phyloP scores from a whole-genome alignment of 257 asterid genomes.

The Misopates orontium region DNA sequence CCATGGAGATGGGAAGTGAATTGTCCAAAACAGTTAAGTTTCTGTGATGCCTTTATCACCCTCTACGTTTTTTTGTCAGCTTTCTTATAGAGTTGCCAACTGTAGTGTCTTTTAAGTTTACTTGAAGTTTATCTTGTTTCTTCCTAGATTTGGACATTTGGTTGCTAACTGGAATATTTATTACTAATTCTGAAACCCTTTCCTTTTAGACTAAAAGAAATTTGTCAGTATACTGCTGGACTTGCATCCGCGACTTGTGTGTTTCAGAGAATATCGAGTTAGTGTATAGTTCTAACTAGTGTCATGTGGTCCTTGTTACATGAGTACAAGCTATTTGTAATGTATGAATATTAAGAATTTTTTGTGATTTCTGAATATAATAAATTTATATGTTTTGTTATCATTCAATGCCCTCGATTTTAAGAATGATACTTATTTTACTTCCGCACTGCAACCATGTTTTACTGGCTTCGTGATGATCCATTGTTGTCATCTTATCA shows the following conservation, averaged over 20 bases:
- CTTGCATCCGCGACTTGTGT: background rate
- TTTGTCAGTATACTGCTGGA: background rate
- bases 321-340: background rate
- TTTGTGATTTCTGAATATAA: background rate
- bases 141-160: constrained; percentile 11
- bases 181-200: background rate
- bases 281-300: background rate
- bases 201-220: constrained; percentile 2
- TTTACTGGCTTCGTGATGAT: background rate
- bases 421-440: background rate
- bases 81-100: constrained; percentile 2
- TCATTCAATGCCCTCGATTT: no score
- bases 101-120: background rate
- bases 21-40: constrained; percentile 77
- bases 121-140: background rate
- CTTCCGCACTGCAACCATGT: background rate
- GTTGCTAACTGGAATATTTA: background rate
- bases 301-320: background rate
- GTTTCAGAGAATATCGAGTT: background rate
- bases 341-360: no score
- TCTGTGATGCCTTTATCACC: background rate
- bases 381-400: no score
- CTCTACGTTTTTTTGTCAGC: constrained; percentile 9
- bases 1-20: constrained; percentile 99
- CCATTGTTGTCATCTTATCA: background rate